These are phyloP conservation scores for Trametes cingulata DNA, from an alignment of 768 basidiomycete genomes.

Conservation along the genomic window DNA sequence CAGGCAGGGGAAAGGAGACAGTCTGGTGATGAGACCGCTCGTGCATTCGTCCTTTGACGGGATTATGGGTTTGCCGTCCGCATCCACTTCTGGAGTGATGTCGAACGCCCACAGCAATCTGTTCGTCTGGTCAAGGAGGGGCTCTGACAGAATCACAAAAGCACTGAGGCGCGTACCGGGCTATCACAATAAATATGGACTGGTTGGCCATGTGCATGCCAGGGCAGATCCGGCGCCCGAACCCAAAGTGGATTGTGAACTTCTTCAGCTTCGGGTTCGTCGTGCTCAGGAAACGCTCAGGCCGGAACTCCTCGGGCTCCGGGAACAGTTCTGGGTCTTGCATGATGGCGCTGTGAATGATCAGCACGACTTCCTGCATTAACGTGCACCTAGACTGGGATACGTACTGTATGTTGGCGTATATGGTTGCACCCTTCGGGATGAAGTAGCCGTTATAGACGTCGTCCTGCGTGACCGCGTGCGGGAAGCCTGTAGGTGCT, in stretches of 20 bases:
- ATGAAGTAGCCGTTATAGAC: slow-evolving; percentile 28
- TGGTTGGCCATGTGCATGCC: slow-evolving; percentile 22
- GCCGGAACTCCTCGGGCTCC: slow-evolving; percentile 26
- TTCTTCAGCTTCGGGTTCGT: slow-evolving; percentile 16
- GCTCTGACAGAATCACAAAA: too few relatives aligned
- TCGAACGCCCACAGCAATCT: slow-evolving; percentile 26
- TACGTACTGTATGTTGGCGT: slow-evolving; percentile 3
- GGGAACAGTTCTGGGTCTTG: slow-evolving; percentile 25
- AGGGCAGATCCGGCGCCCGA: slow-evolving; percentile 25
- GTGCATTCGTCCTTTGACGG: slow-evolving; percentile 3
- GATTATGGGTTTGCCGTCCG: background rate
- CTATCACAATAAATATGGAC: slow-evolving; percentile 14
- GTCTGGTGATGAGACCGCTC: slow-evolving; percentile 4
- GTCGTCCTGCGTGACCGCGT: slow-evolving; percentile 24
- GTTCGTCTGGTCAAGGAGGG: too few relatives aligned
- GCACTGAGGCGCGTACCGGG: too few relatives aligned
- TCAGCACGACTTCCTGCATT: too few relatives aligned
- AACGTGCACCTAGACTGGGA: background rate
- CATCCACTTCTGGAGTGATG: slow-evolving; percentile 1
- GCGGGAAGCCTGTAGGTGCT: slow-evolving; percentile 19
- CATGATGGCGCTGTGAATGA: slow-evolving; percentile 17
- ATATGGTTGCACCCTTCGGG: slow-evolving; percentile 31
- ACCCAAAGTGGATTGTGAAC: slow-evolving; percentile 25
- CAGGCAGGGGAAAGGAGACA: slow-evolving; percentile 5
- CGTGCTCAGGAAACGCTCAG: slow-evolving; percentile 25